Evolutionary conservation across 768 basidiomycete species (phyloP), one percentile per base, ranked within the genome.

Genomic region (Suillus plorans): DNA sequence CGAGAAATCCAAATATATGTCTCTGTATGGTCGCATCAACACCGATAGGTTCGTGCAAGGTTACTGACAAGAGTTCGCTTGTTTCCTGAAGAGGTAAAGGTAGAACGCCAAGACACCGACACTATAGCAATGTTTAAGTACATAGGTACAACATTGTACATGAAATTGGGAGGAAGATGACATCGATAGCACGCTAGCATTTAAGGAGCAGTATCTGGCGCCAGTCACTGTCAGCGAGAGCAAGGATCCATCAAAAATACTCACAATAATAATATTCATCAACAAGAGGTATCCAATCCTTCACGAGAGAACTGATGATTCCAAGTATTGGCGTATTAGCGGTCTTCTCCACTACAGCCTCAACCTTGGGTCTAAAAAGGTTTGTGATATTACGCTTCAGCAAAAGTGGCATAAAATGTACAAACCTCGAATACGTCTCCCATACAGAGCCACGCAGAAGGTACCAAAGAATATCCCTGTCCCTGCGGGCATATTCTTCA

Each of bases 221-320:
- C 50, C 50, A 68, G 50, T 58, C 18, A 18, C 50, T 57, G 42
- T 68, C 37, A 69, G 62, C 34, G 56, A 39, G 18, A 47, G 9
- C 47, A 44, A 56, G 45, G 22, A 31, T 14, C 10, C 47, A 52
- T 44, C 31, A 31, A 28, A 10, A 50, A n/a, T 31, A 66, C 93
- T 66, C 72, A 93, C 93, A 95, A 82, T 95, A 95, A 80, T 95
- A 89, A 78, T 95, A 95, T 72, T 92, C 91, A 73, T 95, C 87
- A 66, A 95, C 91, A 73, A 95, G 78, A 22, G 92, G 94, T 67
- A 95, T 86, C 93, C 94, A 95, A 71, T 94, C 92, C 67, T 86
- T 88, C 64, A 92, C 73, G 64, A 95, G 78, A 31, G 87, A 85
- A 68, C 91, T 82, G 47, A 92, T 75, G 57, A 93, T 73, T n/a